Evolutionary conservation across 306 rosid species (phyloP).

Genomic region (Delonix regia): DNA sequence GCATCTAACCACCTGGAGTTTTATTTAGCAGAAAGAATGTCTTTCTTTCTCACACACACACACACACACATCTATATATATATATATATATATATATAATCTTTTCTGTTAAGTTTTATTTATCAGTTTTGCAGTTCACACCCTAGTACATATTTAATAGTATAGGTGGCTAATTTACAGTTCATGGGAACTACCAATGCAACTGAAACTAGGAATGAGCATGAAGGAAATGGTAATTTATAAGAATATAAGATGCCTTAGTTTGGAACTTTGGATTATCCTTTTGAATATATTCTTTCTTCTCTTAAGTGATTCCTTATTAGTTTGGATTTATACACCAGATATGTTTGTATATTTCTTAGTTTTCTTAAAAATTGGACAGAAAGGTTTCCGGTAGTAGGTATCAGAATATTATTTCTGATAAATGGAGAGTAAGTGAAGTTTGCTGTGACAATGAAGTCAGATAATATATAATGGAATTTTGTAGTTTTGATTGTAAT

Average conservation of each 20-base stretch:
- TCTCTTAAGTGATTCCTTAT: background rate
- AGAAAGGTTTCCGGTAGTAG: background rate
- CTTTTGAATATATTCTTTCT: background rate
- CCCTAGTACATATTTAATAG: background rate
- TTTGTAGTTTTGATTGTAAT: conserved; percentile 25
- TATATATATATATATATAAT: too few species aligned
- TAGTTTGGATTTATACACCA: background rate
- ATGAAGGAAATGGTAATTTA: background rate
- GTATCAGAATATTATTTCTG: background rate
- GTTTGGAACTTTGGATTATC: background rate
- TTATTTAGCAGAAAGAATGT: background rate
- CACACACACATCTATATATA: too few species aligned
- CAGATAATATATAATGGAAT: conserved; percentile 7
- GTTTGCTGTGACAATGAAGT: conserved; percentile 9
- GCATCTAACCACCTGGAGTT: background rate
- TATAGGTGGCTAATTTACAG: background rate
- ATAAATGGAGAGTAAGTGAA: background rate
- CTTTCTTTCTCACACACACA: too few species aligned
- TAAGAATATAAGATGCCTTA: background rate
- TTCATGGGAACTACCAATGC: background rate
- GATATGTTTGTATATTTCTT: background rate
- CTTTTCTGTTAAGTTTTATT: too few species aligned
- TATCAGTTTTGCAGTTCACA: background rate
- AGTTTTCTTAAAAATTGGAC: background rate
- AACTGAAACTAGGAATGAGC: background rate